A percentile compares a stretch with the other conserved stretches of the same genome.
phyloP scores from a whole-genome alignment of 139 green algal genomes.

The Asterochloris sp. region DNA sequence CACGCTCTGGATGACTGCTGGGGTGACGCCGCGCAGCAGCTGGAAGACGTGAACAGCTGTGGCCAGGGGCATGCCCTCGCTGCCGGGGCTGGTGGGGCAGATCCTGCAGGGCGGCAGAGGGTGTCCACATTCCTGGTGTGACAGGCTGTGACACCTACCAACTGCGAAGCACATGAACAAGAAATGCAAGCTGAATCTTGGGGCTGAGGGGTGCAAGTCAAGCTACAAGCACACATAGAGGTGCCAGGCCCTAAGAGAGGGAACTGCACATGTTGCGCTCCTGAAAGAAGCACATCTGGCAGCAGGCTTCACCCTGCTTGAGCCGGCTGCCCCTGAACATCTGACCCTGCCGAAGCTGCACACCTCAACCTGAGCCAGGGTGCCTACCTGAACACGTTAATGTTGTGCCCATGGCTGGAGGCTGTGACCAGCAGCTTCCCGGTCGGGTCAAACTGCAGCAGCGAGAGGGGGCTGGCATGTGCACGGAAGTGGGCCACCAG shows the following conservation, averaged over 20 bases:
- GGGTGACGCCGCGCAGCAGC: conserved; percentile 66
- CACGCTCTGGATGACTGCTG: conserved; percentile 53
- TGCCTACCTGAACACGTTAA: conserved; percentile 40
- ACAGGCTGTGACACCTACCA: too few relatives aligned
- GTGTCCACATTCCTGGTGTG: too few relatives aligned
- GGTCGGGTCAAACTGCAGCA: conserved; percentile 48
- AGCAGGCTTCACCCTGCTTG: background rate
- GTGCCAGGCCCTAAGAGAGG: too few relatives aligned
- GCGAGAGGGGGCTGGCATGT: conserved; percentile 39
- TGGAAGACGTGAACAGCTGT: conserved; percentile 28
- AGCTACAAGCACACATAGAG: too few relatives aligned
- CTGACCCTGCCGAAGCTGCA: background rate
- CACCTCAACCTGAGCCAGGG: too few relatives aligned
- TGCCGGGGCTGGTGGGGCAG: too few relatives aligned
- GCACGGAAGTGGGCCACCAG: conserved; percentile 54
- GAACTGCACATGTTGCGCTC: too few relatives aligned
- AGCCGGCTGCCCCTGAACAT: background rate
- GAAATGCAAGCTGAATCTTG: too few relatives aligned
- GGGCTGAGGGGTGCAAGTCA: too few relatives aligned
- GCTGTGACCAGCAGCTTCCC: conserved; percentile 59
- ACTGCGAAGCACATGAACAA: too few relatives aligned
- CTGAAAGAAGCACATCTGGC: background rate
- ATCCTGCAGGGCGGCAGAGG: too few relatives aligned
- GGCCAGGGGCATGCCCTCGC: conserved; percentile 1
- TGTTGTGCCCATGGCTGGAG: conserved; percentile 48